These are phyloP conservation scores for Akanthomyces lecanii DNA, from an alignment of 2,329 filamentous ascomycete genomes.

Conservation along the genomic window DNA sequence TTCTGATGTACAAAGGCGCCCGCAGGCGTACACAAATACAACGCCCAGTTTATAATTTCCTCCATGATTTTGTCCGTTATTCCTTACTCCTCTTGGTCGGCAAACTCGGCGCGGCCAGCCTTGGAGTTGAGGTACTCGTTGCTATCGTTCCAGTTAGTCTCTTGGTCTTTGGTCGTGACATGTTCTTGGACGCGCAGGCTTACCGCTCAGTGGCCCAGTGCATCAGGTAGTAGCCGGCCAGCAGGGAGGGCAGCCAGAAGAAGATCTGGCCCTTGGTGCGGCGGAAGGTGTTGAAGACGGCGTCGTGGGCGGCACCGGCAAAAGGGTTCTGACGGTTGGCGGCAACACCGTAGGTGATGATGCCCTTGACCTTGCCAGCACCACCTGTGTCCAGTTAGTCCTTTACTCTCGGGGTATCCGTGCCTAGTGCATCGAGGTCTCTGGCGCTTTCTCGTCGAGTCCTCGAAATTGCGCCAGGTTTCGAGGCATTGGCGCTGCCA, in stretches of 20 bases:
- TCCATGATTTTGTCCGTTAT: slow-evolving; percentile 10
- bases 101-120: slow-evolving; percentile 58
- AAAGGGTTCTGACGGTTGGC: slow-evolving; percentile 87
- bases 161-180: background rate
- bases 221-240: slow-evolving; percentile 77
- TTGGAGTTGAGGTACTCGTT: slow-evolving; percentile 82
- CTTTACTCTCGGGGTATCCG: slow-evolving; percentile 16
- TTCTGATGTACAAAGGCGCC: slow-evolving; percentile 39
- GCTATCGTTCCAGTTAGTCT: slow-evolving; percentile 39
- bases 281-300: slow-evolving; percentile 94
- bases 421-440: slow-evolving; percentile 18
- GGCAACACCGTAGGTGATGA: slow-evolving; percentile 70
- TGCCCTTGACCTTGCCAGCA: slow-evolving; percentile 55
- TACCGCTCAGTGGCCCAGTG: slow-evolving; percentile 90
- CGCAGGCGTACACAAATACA: slow-evolving; percentile 22
- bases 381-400: slow-evolving; percentile 41
- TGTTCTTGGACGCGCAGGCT: slow-evolving; percentile 18
- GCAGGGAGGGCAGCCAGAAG: slow-evolving; percentile 77
- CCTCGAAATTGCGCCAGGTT: background rate
- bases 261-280: slow-evolving; percentile 81
- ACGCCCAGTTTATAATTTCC: slow-evolving; percentile 26
- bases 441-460: background rate
- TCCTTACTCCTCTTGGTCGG: slow-evolving; percentile 36
- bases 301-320: slow-evolving; percentile 71
- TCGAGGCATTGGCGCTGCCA: background rate